Percentiles rank a stretch among this genome's conserved stretches.
These are phyloP conservation scores for Calycina herbarum DNA, from an alignment of 2,329 filamentous ascomycete genomes.

Conservation along the genomic window DNA sequence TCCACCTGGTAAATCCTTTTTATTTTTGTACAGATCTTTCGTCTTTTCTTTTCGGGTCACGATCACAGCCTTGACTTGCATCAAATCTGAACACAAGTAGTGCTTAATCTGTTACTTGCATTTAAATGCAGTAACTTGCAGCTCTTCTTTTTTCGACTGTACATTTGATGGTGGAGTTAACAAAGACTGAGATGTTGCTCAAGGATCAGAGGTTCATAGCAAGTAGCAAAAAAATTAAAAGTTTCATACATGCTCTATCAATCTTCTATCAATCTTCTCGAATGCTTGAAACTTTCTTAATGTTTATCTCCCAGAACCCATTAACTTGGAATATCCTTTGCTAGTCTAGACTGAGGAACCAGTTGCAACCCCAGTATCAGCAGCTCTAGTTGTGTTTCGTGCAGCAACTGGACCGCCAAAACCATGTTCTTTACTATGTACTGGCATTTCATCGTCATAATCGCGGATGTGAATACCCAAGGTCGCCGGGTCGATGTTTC, in stretches of 20 bases:
- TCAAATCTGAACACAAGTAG: background rate
- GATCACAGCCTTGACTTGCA: background rate
- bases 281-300: background rate
- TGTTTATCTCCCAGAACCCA: background rate
- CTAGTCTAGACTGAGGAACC: background rate
- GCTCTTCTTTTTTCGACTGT: background rate
- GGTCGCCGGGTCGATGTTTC: constrained; percentile 57
- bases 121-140: background rate
- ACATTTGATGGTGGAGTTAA: background rate
- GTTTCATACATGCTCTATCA: background rate
- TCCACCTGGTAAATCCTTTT: background rate
- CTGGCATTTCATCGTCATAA: constrained; percentile 20
- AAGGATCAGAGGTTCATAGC: background rate
- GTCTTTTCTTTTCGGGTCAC: background rate
- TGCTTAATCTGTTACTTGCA: background rate
- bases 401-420: constrained; percentile 5
- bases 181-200: background rate
- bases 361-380: background rate
- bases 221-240: background rate
- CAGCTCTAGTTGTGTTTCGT: constrained; percentile 3
- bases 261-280: background rate
- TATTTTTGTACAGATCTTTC: background rate
- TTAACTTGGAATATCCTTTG: no score
- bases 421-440: background rate
- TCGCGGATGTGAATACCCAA: constrained; percentile 51